These are phyloP conservation scores for Prototheca wickerhamii DNA, from an alignment of 163 green algal species.

Conservation along the genomic window DNA sequence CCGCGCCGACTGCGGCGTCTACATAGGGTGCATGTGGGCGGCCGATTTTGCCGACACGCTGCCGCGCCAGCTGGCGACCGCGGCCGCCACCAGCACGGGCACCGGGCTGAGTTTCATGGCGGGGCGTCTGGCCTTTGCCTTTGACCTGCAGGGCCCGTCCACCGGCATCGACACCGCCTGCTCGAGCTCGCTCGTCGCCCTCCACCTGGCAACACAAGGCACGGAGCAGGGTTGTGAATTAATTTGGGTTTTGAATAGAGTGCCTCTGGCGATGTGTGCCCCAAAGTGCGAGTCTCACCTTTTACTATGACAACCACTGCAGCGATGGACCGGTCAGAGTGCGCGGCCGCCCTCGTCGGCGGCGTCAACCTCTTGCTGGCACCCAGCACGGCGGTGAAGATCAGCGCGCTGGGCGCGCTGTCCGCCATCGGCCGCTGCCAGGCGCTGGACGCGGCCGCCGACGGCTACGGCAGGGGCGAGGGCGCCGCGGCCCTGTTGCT, in stretches of 20 bases:
- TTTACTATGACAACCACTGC: no score
- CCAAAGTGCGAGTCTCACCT: no score
- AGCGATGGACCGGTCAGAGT: no score
- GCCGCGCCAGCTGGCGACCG: constrained; percentile 6
- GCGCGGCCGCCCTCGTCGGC: constrained; percentile 2
- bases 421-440: constrained; percentile 41
- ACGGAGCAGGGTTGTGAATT: not conserved
- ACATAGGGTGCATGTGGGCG: constrained; percentile 28
- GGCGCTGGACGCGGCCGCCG: constrained; percentile 38
- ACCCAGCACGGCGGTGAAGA: constrained; percentile 1
- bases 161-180: constrained; percentile 80
- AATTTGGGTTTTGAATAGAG: not conserved
- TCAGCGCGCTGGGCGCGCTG: constrained; percentile 33
- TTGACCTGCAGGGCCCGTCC: constrained; percentile 59
- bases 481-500: constrained; percentile 34
- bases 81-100: constrained; percentile 43
- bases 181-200: constrained; percentile 64
- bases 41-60: constrained; percentile 21
- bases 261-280: not conserved
- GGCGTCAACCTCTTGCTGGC: constrained; percentile 20
- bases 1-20: constrained; percentile 4
- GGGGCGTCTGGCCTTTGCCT: constrained; percentile 67
- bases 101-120: constrained; percentile 40
- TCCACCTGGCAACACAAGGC: constrained; percentile 33
- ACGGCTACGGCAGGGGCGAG: constrained; percentile 27